Evolutionary conservation across 2,329 filamentous ascomycete species (phyloP).

Genomic region (Colletotrichum nymphaeae): DNA sequence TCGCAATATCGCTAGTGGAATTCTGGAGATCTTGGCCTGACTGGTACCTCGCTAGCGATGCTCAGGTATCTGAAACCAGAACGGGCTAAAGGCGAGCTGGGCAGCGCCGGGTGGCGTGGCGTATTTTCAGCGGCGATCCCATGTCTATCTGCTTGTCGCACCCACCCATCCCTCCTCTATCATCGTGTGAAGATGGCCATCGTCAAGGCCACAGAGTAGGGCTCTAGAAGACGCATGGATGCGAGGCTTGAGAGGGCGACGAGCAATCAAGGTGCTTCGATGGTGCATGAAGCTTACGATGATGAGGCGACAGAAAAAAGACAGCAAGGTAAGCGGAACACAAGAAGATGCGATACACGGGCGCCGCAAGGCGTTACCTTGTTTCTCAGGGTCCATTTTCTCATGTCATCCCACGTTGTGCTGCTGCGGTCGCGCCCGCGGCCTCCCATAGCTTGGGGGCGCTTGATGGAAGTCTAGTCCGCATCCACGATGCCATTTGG

Average conservation of each 20-base stretch:
- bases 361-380: constrained; percentile 24
- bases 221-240: constrained; percentile 13
- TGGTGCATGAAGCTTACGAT: constrained; percentile 7
- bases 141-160: constrained; percentile 30
- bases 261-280: neutral
- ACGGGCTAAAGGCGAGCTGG: constrained; percentile 21
- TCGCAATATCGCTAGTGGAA: neutral
- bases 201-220: constrained; percentile 11
- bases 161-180: constrained; percentile 6
- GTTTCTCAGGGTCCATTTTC: constrained; percentile 16
- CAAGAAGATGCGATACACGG: constrained; percentile 8
- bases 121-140: constrained; percentile 30
- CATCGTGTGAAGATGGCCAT: constrained; percentile 6
- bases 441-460: neutral
- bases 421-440: neutral
- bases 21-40: neutral
- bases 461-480: neutral
- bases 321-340: neutral
- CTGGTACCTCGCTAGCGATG: constrained; percentile 20
- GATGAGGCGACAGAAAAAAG: neutral
- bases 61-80: constrained; percentile 32
- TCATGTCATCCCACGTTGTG: constrained; percentile 25
- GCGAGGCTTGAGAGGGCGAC: neutral
- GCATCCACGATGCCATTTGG: neutral
- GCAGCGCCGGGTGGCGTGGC: constrained; percentile 26